Conservation (phyloP, 2,329 filamentous ascomycete species). For the Exophiala xenobiotica region DNA sequence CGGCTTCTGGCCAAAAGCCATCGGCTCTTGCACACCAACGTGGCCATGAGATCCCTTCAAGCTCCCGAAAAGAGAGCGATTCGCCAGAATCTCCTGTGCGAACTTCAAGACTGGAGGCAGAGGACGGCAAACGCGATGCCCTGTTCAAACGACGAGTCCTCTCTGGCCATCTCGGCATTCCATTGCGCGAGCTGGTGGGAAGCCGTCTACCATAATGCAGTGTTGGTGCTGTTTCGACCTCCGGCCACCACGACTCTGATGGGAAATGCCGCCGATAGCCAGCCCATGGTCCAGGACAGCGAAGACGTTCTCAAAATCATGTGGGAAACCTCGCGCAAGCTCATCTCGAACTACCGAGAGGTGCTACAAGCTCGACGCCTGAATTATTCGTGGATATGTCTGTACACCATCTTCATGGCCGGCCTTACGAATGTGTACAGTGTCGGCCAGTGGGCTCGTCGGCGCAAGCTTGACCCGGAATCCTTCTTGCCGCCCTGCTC, state of each 20-base stretch:
- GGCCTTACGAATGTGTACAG: neutral
- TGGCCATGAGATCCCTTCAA: neutral
- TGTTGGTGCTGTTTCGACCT: neutral
- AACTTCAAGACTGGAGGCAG: neutral
- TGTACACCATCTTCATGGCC: neutral
- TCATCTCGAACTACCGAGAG: neutral
- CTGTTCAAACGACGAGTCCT: neutral
- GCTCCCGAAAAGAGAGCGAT: neutral
- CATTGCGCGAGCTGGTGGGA: neutral
- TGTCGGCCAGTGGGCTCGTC: neutral
- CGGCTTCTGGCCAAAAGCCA: neutral
- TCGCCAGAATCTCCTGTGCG: neutral
- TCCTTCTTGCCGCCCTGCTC: neutral
- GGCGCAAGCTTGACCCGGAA: neutral
- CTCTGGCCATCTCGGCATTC: neutral
- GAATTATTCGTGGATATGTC: neutral
- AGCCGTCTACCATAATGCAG: neutral
- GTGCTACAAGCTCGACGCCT: neutral
- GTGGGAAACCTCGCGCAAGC: neutral
- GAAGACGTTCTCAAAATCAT: neutral
- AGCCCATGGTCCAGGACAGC: neutral
- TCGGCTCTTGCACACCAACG: constrained; percentile 1
- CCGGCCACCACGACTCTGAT: neutral
- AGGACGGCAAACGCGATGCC: neutral
- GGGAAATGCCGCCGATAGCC: neutral